phyloP scores from a whole-genome alignment of 306 rosid species.

The Pachyrhizus erosus region DNA sequence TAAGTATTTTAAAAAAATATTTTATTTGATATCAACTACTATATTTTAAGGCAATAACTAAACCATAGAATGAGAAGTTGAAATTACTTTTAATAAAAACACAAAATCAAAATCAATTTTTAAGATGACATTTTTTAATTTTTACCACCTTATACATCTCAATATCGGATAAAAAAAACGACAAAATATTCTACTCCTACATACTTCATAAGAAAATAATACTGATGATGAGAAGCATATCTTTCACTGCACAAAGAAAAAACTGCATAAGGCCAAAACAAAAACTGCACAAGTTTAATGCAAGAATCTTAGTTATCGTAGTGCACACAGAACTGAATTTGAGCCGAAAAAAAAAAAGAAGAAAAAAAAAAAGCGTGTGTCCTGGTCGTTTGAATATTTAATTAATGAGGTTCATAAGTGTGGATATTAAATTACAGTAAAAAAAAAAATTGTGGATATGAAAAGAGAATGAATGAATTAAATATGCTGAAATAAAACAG shows the following conservation, averaged over 20 bases:
- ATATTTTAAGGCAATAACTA: too few relatives aligned
- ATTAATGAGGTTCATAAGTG: not conserved
- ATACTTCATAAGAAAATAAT: not conserved
- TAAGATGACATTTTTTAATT: too few relatives aligned
- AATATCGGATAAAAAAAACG: too few relatives aligned
- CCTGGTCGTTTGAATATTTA: conserved; percentile 23
- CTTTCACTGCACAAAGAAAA: not conserved
- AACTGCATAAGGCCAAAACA: not conserved
- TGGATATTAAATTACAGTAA: too few relatives aligned
- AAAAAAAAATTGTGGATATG: not conserved
- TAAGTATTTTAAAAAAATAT: too few relatives aligned
- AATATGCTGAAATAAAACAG: not conserved
- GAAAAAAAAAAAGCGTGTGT: not conserved
- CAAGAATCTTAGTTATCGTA: too few relatives aligned
- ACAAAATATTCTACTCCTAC: not conserved
- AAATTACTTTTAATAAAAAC: too few relatives aligned
- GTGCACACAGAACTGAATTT: not conserved
- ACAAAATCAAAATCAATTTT: too few relatives aligned
- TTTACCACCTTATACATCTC: too few relatives aligned
- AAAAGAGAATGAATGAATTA: not conserved
- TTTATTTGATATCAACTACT: too few relatives aligned
- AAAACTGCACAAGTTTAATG: too few relatives aligned
- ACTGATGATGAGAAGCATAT: not conserved
- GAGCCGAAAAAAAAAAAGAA: not conserved
- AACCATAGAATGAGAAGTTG: too few relatives aligned